phyloP scores from a whole-genome alignment of 805 yeast species.

The Saturnispora quitensis region DNA sequence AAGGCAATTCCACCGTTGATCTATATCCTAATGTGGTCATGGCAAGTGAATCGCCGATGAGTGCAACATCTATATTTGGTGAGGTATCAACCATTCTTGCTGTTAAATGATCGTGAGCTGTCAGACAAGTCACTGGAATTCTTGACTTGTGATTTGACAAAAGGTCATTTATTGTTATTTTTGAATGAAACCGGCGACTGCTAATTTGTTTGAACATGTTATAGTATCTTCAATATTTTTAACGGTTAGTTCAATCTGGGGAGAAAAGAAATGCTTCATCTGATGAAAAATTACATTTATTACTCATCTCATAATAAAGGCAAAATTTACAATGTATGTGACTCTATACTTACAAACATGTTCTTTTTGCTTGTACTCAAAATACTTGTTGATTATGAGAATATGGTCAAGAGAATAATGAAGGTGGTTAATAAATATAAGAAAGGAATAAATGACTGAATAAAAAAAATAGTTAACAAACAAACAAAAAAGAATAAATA shows the following conservation, averaged over 20 bases:
- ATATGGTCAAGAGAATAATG: neutral
- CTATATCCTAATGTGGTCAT: constrained; percentile 83
- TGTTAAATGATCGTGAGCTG: constrained; percentile 83
- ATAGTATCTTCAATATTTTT: too few relatives aligned
- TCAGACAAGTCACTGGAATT: constrained; percentile 34
- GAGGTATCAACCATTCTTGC: constrained; percentile 55
- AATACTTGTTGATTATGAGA: too few relatives aligned
- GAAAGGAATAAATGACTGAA: neutral
- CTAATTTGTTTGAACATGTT: neutral
- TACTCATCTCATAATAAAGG: neutral
- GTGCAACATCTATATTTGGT: constrained; percentile 57
- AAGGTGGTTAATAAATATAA: neutral
- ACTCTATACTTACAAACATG: neutral
- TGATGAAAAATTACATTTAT: neutral
- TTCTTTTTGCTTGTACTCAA: neutral
- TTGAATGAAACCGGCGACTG: neutral
- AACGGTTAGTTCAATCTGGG: too few relatives aligned
- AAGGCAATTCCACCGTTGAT: constrained; percentile 63
- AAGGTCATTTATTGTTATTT: neutral
- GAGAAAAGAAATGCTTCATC: neutral
- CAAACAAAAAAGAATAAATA: neutral
- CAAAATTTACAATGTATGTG: too few relatives aligned
- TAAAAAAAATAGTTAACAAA: neutral
- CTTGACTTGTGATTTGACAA: constrained; percentile 2
- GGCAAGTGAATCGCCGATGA: constrained; percentile 89